phyloP scores from a whole-genome alignment of 495 filamentous ascomycete genomes.

The Aspergillus affinis region DNA sequence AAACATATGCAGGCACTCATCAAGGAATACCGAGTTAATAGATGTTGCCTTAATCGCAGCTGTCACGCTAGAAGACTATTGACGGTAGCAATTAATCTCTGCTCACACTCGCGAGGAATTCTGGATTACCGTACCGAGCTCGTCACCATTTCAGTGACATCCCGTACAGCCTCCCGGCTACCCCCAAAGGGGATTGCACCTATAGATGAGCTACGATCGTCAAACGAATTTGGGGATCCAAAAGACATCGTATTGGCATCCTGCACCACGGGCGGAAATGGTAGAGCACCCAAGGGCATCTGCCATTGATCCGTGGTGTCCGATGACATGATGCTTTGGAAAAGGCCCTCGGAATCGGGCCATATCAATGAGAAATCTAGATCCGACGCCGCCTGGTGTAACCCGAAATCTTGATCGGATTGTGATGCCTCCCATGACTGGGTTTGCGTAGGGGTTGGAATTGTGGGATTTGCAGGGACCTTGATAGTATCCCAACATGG shows the following conservation, averaged over 20 bases:
- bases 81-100: constrained; percentile 4
- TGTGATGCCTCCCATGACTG: constrained; percentile 29
- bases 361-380: constrained; percentile 48
- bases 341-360: constrained; percentile 50
- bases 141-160: constrained; percentile 50
- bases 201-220: constrained; percentile 39
- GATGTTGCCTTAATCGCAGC: constrained; percentile 48
- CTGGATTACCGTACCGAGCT: constrained; percentile 38
- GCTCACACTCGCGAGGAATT: not conserved
- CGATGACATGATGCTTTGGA: constrained; percentile 46
- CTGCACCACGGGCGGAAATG: constrained; percentile 38
- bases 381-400: constrained; percentile 32
- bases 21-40: constrained; percentile 49
- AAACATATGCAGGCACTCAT: constrained; percentile 53
- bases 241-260: constrained; percentile 35
- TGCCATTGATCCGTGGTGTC: constrained; percentile 48
- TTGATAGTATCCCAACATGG: constrained; percentile 28
- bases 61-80: constrained; percentile 45
- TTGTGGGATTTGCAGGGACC: constrained; percentile 22
- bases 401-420: constrained; percentile 15
- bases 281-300: constrained; percentile 44
- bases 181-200: constrained; percentile 44
- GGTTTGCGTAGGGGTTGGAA: constrained; percentile 26
- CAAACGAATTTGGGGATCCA: constrained; percentile 37
- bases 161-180: constrained; percentile 46